These are phyloP conservation scores for Houttuynia cordata DNA, from an alignment of 164 flowering plant genomes.

Conservation along the genomic window DNA sequence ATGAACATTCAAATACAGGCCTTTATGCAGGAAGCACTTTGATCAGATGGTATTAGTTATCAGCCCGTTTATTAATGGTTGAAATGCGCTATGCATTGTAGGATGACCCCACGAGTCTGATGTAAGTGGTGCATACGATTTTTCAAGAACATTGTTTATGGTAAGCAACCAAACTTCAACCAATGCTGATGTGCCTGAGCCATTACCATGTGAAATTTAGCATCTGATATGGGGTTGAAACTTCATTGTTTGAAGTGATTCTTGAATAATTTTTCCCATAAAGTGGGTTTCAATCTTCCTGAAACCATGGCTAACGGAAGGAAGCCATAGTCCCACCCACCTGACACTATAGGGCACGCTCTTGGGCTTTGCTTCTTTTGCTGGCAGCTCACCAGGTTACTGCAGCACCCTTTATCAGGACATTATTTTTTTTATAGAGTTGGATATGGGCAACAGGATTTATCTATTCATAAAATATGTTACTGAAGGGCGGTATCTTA, in stretches of 20 bases:
- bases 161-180: neutral
- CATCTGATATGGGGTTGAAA: neutral
- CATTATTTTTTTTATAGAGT: no score
- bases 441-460: neutral
- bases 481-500: constrained; percentile 76
- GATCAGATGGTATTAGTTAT: no score
- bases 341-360: neutral
- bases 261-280: neutral
- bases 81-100: neutral
- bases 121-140: neutral
- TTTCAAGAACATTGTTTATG: neutral
- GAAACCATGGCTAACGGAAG: no score
- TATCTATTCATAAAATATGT: neutral
- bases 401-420: neutral
- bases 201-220: neutral
- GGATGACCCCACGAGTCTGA: neutral
- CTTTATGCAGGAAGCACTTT: no score
- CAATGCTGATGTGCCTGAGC: neutral
- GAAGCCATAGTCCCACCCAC: neutral
- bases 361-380: neutral
- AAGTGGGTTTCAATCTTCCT: neutral
- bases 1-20: no score
- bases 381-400: neutral
- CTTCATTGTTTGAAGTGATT: neutral
- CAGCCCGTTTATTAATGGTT: neutral